Conservation (phyloP, 2,329 filamentous ascomycete species). For the Fusarium poae region DNA sequence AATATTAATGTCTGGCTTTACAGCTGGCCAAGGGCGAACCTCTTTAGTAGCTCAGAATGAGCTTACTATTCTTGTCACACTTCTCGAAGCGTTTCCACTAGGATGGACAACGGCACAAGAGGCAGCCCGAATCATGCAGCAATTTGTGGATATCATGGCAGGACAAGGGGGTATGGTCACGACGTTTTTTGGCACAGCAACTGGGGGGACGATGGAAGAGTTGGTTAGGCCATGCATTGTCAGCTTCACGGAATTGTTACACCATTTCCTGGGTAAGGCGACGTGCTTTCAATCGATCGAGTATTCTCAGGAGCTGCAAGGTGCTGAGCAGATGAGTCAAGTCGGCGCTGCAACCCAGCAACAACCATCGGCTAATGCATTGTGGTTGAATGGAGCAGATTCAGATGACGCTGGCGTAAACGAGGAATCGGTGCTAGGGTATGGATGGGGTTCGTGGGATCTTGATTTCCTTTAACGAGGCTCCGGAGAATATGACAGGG, state of each 20-base stretch:
- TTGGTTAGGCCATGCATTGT: conserved; percentile 39
- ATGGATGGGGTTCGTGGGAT: conserved; percentile 48
- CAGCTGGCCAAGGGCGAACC: conserved; percentile 25
- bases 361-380: conserved; percentile 35
- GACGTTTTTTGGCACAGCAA: conserved; percentile 34
- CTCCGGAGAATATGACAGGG: not conserved
- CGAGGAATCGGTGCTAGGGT: conserved; percentile 42
- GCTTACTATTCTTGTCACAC: conserved; percentile 51
- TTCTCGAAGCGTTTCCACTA: conserved; percentile 56
- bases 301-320: conserved; percentile 39
- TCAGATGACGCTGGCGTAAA: conserved; percentile 30
- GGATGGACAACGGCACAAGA: conserved; percentile 54
- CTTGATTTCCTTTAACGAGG: conserved; percentile 45
- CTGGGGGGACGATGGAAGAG: conserved; percentile 38
- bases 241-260: conserved; percentile 48
- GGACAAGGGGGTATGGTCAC: conserved; percentile 37
- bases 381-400: conserved; percentile 41
- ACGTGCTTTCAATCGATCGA: conserved; percentile 49
- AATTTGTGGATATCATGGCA: conserved; percentile 46
- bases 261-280: conserved; percentile 53
- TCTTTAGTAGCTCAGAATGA: conserved; percentile 54
- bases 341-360: conserved; percentile 28
- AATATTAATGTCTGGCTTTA: conserved; percentile 54
- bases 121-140: conserved; percentile 53
- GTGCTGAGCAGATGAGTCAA: conserved; percentile 18